phyloP scores from a whole-genome alignment of 2,329 filamentous ascomycete species.

The Nigrospora sphaerica region DNA sequence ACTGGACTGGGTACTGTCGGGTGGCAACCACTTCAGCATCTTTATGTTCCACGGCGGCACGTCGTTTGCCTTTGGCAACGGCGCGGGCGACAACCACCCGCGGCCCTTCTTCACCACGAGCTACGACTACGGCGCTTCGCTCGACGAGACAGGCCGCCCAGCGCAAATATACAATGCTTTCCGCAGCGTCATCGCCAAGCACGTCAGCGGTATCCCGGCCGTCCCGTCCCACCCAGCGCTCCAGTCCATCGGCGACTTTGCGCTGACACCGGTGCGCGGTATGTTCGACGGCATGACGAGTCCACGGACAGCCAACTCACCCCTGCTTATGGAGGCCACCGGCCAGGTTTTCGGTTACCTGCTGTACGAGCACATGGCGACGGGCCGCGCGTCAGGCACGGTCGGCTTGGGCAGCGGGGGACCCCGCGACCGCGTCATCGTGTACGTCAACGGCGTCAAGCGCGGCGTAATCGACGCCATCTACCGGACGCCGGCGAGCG shows the following conservation, averaged over 20 bases:
- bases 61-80: constrained; percentile 41
- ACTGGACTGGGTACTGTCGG: constrained; percentile 26
- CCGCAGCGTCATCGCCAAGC: constrained; percentile 29
- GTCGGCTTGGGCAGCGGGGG: constrained; percentile 35
- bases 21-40: constrained; percentile 32
- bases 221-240: constrained; percentile 24
- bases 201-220: constrained; percentile 29
- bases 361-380: constrained; percentile 31
- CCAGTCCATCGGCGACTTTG: constrained; percentile 25
- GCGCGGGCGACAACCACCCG: constrained; percentile 33
- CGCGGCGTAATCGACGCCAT: constrained; percentile 38
- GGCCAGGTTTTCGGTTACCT: constrained; percentile 36
- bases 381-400: constrained; percentile 16
- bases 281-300: constrained; percentile 29
- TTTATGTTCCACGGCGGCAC: constrained; percentile 49
- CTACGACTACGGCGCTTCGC: constrained; percentile 43
- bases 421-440: constrained; percentile 29
- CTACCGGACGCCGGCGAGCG: constrained; percentile 28
- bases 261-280: constrained; percentile 24
- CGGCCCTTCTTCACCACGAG: constrained; percentile 33
- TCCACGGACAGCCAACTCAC: constrained; percentile 14
- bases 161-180: constrained; percentile 34
- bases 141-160: constrained; percentile 40
- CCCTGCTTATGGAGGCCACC: constrained; percentile 36
- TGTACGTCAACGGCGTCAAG: constrained; percentile 35